Evolutionary conservation across 768 basidiomycete species (phyloP).

Genomic region (Phanerochaete carnosa): DNA sequence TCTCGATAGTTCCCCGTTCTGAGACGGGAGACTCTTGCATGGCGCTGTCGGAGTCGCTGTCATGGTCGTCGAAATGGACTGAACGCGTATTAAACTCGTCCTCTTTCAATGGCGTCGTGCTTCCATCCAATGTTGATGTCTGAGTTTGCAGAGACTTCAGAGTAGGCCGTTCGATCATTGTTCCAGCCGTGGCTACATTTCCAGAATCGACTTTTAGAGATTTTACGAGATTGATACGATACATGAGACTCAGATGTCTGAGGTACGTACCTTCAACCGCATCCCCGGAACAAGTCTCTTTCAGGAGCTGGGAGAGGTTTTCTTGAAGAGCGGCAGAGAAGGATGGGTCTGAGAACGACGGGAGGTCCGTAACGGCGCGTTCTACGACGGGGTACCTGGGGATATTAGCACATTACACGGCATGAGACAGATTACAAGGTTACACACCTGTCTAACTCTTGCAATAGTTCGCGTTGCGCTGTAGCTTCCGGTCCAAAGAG

Average conservation of each 20-base stretch:
- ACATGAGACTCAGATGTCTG: neutral
- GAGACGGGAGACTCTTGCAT: slow-evolving; percentile 1
- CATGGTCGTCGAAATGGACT: neutral
- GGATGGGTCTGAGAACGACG: slow-evolving; percentile 18
- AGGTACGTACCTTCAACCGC: neutral
- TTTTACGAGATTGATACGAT: neutral
- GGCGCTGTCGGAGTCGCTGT: slow-evolving; percentile 1
- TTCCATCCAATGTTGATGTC: neutral
- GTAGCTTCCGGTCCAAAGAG: slow-evolving; percentile 49
- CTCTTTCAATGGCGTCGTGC: neutral
- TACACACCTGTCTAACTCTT: slow-evolving; percentile 65
- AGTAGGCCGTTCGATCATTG: neutral
- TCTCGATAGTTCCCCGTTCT: neutral
- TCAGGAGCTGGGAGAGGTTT: slow-evolving; percentile 32
- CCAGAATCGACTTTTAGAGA: neutral
- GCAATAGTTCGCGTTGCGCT: slow-evolving; percentile 60
- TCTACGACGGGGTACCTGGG: slow-evolving; percentile 64
- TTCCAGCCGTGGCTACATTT: neutral
- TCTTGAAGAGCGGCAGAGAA: slow-evolving; percentile 33
- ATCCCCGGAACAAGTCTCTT: slow-evolving; percentile 23
- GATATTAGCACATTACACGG: neutral
- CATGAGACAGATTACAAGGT: neutral
- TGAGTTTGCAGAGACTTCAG: neutral
- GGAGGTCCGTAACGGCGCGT: slow-evolving; percentile 42
- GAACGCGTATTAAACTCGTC: neutral